phyloP scores from a whole-genome alignment of 768 basidiomycete species.

The Russula brevipes region DNA sequence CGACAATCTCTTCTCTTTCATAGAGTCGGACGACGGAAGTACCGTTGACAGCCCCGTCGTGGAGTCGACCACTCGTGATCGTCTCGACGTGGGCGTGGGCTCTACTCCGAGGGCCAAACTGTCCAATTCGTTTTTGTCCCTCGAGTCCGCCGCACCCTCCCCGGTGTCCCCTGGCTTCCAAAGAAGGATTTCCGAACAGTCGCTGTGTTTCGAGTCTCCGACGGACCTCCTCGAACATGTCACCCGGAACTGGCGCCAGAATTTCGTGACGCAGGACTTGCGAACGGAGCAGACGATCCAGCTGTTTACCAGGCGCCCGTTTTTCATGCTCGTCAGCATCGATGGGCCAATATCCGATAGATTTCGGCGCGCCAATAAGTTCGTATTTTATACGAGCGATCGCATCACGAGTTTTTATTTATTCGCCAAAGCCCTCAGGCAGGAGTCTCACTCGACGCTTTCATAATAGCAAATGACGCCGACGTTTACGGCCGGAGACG shows the following conservation, averaged over 20 bases:
- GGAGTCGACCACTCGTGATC: neutral
- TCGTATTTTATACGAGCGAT: neutral
- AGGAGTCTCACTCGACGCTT: constrained; percentile 56
- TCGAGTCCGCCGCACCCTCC: constrained; percentile 14
- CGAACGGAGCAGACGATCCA: constrained; percentile 50
- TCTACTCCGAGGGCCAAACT: neutral
- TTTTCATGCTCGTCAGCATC: constrained; percentile 77
- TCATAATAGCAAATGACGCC: constrained; percentile 67
- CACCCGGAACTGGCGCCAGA: constrained; percentile 72
- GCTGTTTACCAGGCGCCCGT: constrained; percentile 78
- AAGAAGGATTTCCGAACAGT: constrained; percentile 12
- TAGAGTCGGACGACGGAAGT: neutral
- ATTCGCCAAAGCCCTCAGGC: constrained; percentile 6
- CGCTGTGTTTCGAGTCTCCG: constrained; percentile 42
- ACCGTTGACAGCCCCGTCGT: neutral
- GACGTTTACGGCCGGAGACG: constrained; percentile 50
- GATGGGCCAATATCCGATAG: constrained; percentile 78
- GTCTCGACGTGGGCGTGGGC: neutral
- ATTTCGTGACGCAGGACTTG: constrained; percentile 81
- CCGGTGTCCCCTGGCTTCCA: constrained; percentile 8
- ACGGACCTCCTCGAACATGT: constrained; percentile 61
- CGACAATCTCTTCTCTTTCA: constrained; percentile 9
- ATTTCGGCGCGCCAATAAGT: constrained; percentile 55
- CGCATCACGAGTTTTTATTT: constrained; percentile 13
- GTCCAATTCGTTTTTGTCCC: constrained; percentile 18